Conservation (phyloP, 345 rosid species). For the Aurinia saxatilis region DNA sequence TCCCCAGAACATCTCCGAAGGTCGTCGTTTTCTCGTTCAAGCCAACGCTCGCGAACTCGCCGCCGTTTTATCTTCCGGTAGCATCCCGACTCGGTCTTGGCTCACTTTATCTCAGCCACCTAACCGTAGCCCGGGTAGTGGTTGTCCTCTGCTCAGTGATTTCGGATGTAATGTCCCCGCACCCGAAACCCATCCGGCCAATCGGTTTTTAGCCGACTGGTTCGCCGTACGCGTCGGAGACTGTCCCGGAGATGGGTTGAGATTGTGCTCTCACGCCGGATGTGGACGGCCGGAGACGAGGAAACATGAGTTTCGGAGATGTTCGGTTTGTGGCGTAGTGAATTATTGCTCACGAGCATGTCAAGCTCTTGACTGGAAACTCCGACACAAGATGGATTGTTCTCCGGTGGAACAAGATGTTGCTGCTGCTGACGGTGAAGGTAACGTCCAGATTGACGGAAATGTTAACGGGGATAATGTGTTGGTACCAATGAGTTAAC, state of each 20-base stretch:
- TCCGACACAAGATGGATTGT: slow-evolving; percentile 76
- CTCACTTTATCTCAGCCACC: slow-evolving; percentile 43
- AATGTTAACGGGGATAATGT: slow-evolving; percentile 32
- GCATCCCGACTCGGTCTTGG: slow-evolving; percentile 39
- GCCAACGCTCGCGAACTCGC: slow-evolving; percentile 93
- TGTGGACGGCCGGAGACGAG: slow-evolving; percentile 95
- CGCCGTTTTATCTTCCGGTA: slow-evolving; percentile 50
- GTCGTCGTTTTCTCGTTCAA: slow-evolving; percentile 84
- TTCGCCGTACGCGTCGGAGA: slow-evolving; percentile 37
- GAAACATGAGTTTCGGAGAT: slow-evolving; percentile 83
- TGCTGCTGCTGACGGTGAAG: slow-evolving; percentile 44
- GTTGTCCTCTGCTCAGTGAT: slow-evolving; percentile 81
- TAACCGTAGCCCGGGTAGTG: slow-evolving; percentile 24
- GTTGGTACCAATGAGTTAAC: slow-evolving; percentile 26
- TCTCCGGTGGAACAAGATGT: slow-evolving; percentile 56
- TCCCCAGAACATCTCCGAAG: slow-evolving; percentile 70
- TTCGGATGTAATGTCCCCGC: slow-evolving; percentile 98
- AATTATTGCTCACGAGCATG: slow-evolving; percentile 97
- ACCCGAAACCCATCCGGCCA: slow-evolving; percentile 77
- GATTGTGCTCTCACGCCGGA: slow-evolving; percentile 73
- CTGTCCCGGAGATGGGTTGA: slow-evolving; percentile 45
- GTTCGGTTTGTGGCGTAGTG: slow-evolving; percentile 90
- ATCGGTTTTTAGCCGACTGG: slow-evolving; percentile 75
- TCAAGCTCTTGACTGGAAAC: slow-evolving; percentile 95
- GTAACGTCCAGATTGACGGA: slow-evolving; percentile 36